Conservation (phyloP, 2,329 filamentous ascomycete species). For the Scedosporium boydii region DNA sequence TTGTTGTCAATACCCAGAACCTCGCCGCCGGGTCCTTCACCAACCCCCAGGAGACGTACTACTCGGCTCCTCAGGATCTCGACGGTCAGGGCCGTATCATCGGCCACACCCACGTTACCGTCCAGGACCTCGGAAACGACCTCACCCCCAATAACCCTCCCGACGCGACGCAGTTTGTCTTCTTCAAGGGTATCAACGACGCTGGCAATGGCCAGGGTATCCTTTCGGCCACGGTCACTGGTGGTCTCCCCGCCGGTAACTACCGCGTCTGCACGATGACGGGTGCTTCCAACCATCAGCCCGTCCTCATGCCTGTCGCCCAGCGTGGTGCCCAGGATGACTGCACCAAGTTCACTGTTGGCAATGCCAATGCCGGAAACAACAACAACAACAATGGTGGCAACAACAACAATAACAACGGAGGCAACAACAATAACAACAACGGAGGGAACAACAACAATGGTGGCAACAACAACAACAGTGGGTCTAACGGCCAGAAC, state of each 20-base stretch:
- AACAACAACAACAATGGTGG: conserved; percentile 12
- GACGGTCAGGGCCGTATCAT: conserved; percentile 39
- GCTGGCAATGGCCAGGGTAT: conserved; percentile 45
- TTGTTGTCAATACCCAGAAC: conserved; percentile 42
- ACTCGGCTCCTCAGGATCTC: conserved; percentile 47
- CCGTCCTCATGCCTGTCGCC: conserved; percentile 56
- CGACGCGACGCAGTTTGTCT: conserved; percentile 44
- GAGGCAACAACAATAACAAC: conserved; percentile 11
- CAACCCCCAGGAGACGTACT: conserved; percentile 51
- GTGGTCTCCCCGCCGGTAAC: conserved; percentile 51
- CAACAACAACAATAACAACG: conserved; percentile 10
- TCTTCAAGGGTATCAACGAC: conserved; percentile 61
- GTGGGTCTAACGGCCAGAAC: conserved; percentile 8
- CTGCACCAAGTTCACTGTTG: conserved; percentile 51
- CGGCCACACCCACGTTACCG: conserved; percentile 50
- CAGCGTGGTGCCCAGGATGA: conserved; percentile 60
- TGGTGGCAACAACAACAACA: conserved; percentile 4
- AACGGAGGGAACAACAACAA: conserved; percentile 10
- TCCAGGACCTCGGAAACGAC: conserved; percentile 43
- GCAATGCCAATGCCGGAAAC: conserved; percentile 12
- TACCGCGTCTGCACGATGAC: conserved; percentile 59
- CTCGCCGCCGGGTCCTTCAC: conserved; percentile 50
- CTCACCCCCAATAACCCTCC: conserved; percentile 42
- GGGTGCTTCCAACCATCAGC: conserved; percentile 55
- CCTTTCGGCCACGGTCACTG: conserved; percentile 42